phyloP scores from a whole-genome alignment of 2,329 filamentous ascomycete genomes.

The Annulohypoxylon truncatum region DNA sequence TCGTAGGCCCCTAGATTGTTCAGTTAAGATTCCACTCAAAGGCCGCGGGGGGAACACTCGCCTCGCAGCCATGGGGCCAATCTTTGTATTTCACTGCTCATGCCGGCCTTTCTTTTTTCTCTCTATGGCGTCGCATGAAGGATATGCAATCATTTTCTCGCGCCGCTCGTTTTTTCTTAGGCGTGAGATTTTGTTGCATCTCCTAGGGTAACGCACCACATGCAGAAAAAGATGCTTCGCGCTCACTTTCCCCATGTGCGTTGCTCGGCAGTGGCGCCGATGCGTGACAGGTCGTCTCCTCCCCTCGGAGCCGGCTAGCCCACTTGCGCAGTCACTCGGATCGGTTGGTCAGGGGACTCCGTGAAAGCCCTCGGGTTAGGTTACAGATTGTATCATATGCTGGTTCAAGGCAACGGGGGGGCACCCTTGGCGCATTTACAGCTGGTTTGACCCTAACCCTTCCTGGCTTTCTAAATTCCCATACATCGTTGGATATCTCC shows the following conservation, averaged over 20 bases:
- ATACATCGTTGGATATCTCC: constrained; percentile 30
- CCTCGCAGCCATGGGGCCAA: constrained; percentile 6
- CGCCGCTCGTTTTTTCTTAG: background rate
- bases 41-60: background rate
- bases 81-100: constrained; percentile 20
- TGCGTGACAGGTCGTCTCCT: constrained; percentile 3
- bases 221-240: background rate
- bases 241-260: background rate
- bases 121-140: background rate
- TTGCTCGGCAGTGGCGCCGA: constrained; percentile 16
- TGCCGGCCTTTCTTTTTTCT: background rate
- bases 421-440: constrained; percentile 5
- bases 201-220: background rate
- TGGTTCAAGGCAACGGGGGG: background rate
- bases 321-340: constrained; percentile 19
- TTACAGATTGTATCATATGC: background rate
- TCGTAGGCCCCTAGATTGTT: background rate
- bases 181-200: background rate
- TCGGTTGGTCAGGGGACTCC: constrained; percentile 37
- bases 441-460: constrained; percentile 3
- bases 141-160: no score
- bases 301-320: background rate
- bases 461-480: constrained; percentile 20
- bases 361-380: background rate
- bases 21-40: background rate